Conservation (phyloP, 805 yeast genomes). For the Candida tibetensis region DNA sequence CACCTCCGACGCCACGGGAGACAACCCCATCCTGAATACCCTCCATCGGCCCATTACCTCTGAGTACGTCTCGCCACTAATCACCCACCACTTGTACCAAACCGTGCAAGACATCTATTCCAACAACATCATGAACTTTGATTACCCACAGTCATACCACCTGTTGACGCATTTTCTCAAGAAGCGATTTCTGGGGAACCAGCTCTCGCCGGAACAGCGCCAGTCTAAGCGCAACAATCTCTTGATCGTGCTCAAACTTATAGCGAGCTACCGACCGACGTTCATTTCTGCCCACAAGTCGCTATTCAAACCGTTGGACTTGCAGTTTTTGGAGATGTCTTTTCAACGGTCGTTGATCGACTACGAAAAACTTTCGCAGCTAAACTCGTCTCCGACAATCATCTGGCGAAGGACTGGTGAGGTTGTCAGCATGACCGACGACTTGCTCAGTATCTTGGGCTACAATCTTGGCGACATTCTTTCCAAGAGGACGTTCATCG, state of each 20-base stretch:
- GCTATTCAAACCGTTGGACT: slow-evolving; percentile 62
- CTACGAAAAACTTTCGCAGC: slow-evolving; percentile 40
- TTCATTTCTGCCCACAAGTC: slow-evolving; percentile 75
- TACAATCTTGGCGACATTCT: slow-evolving; percentile 56
- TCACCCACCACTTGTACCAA: slow-evolving; percentile 54
- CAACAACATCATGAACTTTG: slow-evolving; percentile 49
- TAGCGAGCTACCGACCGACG: slow-evolving; percentile 70
- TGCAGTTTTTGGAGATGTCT: slow-evolving; percentile 49
- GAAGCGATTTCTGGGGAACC: slow-evolving; percentile 53
- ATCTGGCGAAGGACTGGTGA: slow-evolving; percentile 89
- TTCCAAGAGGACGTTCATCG: slow-evolving; percentile 61
- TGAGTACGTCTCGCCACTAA: slow-evolving; percentile 56
- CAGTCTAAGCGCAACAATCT: slow-evolving; percentile 31
- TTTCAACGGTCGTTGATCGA: slow-evolving; percentile 44
- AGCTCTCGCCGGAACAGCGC: slow-evolving; percentile 29
- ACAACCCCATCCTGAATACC: slow-evolving; percentile 6
- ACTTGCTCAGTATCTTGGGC: slow-evolving; percentile 67
- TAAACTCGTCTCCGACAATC: slow-evolving; percentile 74
- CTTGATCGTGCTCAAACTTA: slow-evolving; percentile 48
- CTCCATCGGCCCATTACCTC: slow-evolving; percentile 10
- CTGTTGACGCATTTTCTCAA: slow-evolving; percentile 55
- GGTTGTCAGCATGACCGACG: slow-evolving; percentile 74
- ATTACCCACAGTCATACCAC: slow-evolving; percentile 63
- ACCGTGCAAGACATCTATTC: slow-evolving; percentile 49
- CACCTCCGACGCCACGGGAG: no score